phyloP scores from a whole-genome alignment of 148 eudicot genomes.

The Diospyros kaki region DNA sequence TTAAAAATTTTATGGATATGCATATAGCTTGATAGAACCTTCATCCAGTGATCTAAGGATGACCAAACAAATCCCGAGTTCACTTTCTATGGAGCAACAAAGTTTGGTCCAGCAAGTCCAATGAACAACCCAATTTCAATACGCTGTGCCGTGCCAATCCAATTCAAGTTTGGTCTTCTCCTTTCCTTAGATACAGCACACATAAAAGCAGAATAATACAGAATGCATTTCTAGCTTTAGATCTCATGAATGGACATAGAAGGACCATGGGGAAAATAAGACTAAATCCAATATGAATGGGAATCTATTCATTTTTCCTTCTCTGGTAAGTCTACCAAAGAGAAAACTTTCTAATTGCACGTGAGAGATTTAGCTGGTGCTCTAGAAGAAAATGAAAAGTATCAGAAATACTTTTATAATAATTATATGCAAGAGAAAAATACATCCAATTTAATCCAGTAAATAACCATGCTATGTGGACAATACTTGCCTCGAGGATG shows the following conservation, averaged over 20 bases:
- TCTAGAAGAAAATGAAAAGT: not conserved
- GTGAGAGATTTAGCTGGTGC: not conserved
- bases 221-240: not conserved
- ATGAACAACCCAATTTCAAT: no score
- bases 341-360: not conserved
- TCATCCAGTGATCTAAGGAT: not conserved
- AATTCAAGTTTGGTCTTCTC: not conserved
- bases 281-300: not conserved
- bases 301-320: not conserved
- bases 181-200: not conserved
- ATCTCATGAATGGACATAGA: not conserved
- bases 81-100: no score
- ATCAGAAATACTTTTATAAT: not conserved
- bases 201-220: not conserved
- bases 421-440: not conserved
- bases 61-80: no score
- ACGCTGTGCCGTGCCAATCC: not conserved
- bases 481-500: slow-evolving; percentile 85
- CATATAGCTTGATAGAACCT: not conserved
- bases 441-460: slow-evolving; percentile 6
- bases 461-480: not conserved
- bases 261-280: not conserved
- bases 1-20: not conserved
- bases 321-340: not conserved
- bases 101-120: no score